Conservation (phyloP, 306 rosid genomes). For the Elaeagnus macrophylla region DNA sequence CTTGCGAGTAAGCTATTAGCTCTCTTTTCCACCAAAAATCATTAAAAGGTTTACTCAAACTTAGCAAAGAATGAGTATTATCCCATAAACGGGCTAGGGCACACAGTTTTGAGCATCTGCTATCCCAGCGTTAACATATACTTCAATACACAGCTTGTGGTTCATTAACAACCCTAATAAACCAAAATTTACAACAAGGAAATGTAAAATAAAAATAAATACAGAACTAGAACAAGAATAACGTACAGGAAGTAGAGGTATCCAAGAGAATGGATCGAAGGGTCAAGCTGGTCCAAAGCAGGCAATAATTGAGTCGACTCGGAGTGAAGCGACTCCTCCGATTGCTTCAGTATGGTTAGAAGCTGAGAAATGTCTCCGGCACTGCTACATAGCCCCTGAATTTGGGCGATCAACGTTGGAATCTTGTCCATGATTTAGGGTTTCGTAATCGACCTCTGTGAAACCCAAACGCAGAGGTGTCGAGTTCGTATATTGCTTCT, state of each 20-base stretch:
- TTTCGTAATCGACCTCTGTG: neutral
- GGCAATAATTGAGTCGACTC: constrained; percentile 46
- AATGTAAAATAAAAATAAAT: neutral
- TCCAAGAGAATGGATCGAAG: constrained; percentile 62
- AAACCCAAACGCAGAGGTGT: neutral
- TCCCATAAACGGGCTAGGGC: neutral
- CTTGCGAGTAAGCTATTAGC: neutral
- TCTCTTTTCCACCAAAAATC: neutral
- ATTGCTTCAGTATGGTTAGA: constrained; percentile 45
- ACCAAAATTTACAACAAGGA: neutral
- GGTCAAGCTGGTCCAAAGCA: constrained; percentile 56
- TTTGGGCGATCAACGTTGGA: constrained; percentile 47
- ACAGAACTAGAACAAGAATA: neutral
- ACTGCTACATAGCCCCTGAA: constrained; percentile 52
- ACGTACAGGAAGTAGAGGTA: constrained; percentile 61
- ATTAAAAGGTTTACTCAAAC: neutral
- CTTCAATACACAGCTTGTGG: constrained; percentile 3
- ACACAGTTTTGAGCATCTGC: neutral
- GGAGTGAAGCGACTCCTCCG: constrained; percentile 51
- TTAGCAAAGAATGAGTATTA: neutral
- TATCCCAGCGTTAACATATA: neutral
- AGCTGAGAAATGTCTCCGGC: constrained; percentile 56
- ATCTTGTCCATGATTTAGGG: constrained; percentile 23
- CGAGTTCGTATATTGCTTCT: no score
- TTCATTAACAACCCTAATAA: constrained; percentile 9